phyloP scores from a whole-genome alignment of 106 monocot genomes.

The Allium fistulosum region DNA sequence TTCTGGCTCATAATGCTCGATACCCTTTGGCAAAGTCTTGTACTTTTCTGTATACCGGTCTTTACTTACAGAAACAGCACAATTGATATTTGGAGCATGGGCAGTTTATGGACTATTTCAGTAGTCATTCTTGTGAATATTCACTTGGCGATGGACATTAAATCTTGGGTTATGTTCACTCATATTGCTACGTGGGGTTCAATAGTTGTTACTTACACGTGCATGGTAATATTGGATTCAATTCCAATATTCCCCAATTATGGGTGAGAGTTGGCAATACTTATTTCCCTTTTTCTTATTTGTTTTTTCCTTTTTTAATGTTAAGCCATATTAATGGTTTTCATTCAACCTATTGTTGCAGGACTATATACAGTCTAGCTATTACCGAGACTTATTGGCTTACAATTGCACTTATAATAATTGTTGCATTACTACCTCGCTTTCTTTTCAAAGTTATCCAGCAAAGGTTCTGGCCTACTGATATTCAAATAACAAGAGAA shows the following conservation, averaged over 20 bases:
- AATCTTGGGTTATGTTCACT: conserved; percentile 72
- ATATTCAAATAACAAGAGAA: conserved; percentile 95
- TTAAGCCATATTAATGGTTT: background rate
- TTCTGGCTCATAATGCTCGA: conserved; percentile 97
- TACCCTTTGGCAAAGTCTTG: conserved; percentile 97
- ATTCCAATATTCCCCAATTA: conserved; percentile 86
- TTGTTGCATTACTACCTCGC: conserved; percentile 85
- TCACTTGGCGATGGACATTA: conserved; percentile 94
- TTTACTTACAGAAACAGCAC: conserved; percentile 64
- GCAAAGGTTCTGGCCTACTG: conserved; percentile 78
- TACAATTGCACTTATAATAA: conserved; percentile 64
- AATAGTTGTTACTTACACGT: conserved; percentile 61
- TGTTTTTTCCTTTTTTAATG: background rate
- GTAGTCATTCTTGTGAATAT: conserved; percentile 92
- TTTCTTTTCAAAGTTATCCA: conserved; percentile 68
- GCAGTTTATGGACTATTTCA: conserved; percentile 90
- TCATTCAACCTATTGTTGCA: conserved; percentile 18
- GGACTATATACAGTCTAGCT: conserved; percentile 83
- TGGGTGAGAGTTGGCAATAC: conserved; percentile 37
- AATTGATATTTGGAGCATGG: conserved; percentile 94
- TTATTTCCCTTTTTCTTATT: background rate
- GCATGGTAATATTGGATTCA: conserved; percentile 86
- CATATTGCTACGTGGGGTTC: conserved; percentile 91
- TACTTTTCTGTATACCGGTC: conserved; percentile 84
- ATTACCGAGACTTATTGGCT: conserved; percentile 77